These are phyloP conservation scores for Aegilops tauschii DNA, from an alignment of 176 grass and related monocot species.

Conservation along the genomic window DNA sequence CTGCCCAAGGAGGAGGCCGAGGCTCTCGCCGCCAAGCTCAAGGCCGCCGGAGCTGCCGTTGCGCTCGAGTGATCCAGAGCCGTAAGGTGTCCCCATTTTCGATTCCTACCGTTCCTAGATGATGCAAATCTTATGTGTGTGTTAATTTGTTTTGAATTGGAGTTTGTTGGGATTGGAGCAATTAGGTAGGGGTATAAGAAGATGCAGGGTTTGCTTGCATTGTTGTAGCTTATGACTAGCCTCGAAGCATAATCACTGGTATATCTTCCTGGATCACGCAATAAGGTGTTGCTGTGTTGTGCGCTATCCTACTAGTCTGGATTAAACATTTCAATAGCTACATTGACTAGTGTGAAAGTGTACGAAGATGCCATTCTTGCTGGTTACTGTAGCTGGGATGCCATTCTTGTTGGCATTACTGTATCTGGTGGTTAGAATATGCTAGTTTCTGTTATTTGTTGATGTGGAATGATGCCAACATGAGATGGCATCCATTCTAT, in stretches of 20 bases:
- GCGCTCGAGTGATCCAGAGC: constrained; percentile 58
- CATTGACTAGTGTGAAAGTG: neutral
- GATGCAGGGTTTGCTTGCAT: constrained; percentile 30
- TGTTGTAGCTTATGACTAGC: constrained; percentile 38
- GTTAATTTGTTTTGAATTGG: constrained; percentile 37
- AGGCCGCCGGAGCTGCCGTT: constrained; percentile 74
- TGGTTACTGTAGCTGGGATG: constrained; percentile 4
- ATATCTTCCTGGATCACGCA: constrained; percentile 23
- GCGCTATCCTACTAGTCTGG: neutral
- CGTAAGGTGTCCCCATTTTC: constrained; percentile 36
- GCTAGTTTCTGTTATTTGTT: neutral
- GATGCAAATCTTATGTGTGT: neutral
- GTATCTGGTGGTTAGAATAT: constrained; percentile 1
- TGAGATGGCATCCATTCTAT: neutral
- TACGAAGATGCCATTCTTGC: neutral
- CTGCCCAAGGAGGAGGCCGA: constrained; percentile 94
- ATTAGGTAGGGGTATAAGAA: neutral
- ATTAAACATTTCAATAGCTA: neutral
- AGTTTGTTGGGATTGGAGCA: neutral
- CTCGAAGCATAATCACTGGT: constrained; percentile 23
- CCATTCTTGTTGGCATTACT: constrained; percentile 12
- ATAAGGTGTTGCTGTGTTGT: constrained; percentile 12
- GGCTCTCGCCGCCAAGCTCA: constrained; percentile 83
- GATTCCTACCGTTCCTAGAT: constrained; percentile 11
- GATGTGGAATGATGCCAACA: neutral